These are phyloP conservation scores for Tetrapisispora iriomotensis DNA, from an alignment of 805 yeast genomes.

Conservation along the genomic window DNA sequence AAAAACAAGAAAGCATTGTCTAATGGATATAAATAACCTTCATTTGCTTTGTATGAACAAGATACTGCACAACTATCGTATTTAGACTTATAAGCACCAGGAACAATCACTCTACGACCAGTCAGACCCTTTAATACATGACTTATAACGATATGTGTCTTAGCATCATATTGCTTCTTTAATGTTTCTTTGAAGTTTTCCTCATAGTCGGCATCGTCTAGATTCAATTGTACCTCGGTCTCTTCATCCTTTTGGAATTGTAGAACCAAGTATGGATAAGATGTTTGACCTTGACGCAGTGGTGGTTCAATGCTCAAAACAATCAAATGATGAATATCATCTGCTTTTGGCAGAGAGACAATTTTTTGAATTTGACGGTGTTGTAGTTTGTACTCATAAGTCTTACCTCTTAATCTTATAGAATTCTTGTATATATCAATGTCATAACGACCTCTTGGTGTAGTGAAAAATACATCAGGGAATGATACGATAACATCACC, in stretches of 20 bases:
- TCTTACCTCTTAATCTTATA: conserved; percentile 89
- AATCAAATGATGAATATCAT: conserved; percentile 80
- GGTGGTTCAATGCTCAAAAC: conserved; percentile 95
- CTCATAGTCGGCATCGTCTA: conserved; percentile 74
- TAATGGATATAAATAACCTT: conserved; percentile 87
- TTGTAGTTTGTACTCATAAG: conserved; percentile 92
- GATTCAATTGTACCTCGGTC: conserved; percentile 77
- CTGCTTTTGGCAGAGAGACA: conserved; percentile 88
- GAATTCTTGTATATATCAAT: conserved; percentile 85
- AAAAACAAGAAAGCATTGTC: conserved; percentile 86
- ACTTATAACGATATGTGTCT: conserved; percentile 76
- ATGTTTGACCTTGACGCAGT: conserved; percentile 93
- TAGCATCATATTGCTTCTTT: conserved; percentile 67
- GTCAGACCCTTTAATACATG: conserved; percentile 86
- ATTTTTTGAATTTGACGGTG: conserved; percentile 83
- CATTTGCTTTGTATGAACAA: conserved; percentile 90
- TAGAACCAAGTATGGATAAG: conserved; percentile 83
- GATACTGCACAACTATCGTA: conserved; percentile 77
- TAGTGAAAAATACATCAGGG: conserved; percentile 80
- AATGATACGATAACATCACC: conserved; percentile 94
- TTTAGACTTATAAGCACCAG: conserved; percentile 71
- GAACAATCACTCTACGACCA: conserved; percentile 73
- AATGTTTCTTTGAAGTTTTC: conserved; percentile 64
- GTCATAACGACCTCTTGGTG: conserved; percentile 98
- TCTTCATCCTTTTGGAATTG: conserved; percentile 89